Percentiles rank a stretch among this genome's conserved stretches.
phyloP scores from a whole-genome alignment of 306 rosid species.

The Vigna trinervia region DNA sequence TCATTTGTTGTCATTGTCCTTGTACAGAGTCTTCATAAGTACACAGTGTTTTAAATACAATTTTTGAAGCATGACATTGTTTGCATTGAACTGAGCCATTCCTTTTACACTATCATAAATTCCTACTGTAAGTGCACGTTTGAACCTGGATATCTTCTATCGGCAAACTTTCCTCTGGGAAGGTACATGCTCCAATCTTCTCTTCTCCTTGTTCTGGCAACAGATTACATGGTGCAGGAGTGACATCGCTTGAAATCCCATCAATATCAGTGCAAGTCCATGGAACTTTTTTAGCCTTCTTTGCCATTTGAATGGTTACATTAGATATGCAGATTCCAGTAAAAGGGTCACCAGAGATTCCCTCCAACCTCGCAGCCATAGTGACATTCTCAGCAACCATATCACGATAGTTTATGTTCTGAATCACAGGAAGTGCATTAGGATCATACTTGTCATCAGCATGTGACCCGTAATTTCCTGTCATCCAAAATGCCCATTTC shows the following conservation, averaged over 20 bases:
- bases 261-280: constrained; percentile 74
- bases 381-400: constrained; percentile 73
- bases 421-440: constrained; percentile 64
- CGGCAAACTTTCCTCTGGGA: constrained; percentile 64
- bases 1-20: neutral
- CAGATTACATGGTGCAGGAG: constrained; percentile 65
- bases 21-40: constrained; percentile 36
- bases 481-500: constrained; percentile 87
- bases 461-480: constrained; percentile 75
- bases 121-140: constrained; percentile 56
- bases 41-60: constrained; percentile 23
- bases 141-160: constrained; percentile 58
- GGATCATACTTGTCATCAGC: constrained; percentile 68
- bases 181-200: constrained; percentile 48
- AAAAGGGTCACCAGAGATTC: constrained; percentile 66
- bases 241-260: constrained; percentile 69
- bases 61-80: constrained; percentile 32
- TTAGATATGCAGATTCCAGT: constrained; percentile 79
- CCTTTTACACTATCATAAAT: constrained; percentile 38
- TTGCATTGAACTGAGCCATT: constrained; percentile 16
- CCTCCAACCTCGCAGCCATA: constrained; percentile 73
- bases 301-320: constrained; percentile 65
- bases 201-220: constrained; percentile 60
- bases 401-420: constrained; percentile 67
- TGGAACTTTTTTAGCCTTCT: constrained; percentile 61